Percentiles rank a stretch among this genome's conserved stretches.
Conservation (phyloP, 148 eudicot species). For the Silene uniflora region DNA sequence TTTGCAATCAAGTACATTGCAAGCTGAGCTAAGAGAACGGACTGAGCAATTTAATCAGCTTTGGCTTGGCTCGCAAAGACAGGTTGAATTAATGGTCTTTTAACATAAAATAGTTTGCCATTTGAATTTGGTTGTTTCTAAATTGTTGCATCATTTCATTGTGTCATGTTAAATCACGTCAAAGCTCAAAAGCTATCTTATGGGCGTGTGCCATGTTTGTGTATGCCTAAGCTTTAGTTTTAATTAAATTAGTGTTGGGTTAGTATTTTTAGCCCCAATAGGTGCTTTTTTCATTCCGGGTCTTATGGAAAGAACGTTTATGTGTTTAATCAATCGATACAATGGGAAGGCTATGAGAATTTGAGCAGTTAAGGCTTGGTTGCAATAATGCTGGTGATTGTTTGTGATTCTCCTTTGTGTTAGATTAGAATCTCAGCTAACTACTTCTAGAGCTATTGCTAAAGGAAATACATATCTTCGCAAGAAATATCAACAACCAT, state of each 20-base stretch:
- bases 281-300: background rate
- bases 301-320: background rate
- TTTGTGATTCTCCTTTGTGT: background rate
- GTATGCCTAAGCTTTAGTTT: background rate
- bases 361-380: background rate
- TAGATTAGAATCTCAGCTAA: too few relatives aligned
- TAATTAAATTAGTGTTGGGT: background rate
- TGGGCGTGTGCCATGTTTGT: background rate
- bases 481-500: background rate
- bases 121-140: background rate
- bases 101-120: background rate
- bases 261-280: background rate
- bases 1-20: conserved; percentile 65
- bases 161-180: background rate
- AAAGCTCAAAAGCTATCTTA: background rate
- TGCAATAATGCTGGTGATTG: background rate
- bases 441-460: background rate
- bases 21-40: conserved; percentile 80
- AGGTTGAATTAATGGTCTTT: conserved; percentile 41
- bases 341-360: background rate
- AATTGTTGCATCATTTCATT: background rate
- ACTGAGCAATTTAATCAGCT: conserved; percentile 84
- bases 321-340: background rate
- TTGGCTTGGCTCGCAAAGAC: conserved; percentile 78
- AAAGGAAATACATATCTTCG: background rate